Evolutionary conservation across 257 asterid species (phyloP).

Genomic region (Marsdenia floribunda): DNA sequence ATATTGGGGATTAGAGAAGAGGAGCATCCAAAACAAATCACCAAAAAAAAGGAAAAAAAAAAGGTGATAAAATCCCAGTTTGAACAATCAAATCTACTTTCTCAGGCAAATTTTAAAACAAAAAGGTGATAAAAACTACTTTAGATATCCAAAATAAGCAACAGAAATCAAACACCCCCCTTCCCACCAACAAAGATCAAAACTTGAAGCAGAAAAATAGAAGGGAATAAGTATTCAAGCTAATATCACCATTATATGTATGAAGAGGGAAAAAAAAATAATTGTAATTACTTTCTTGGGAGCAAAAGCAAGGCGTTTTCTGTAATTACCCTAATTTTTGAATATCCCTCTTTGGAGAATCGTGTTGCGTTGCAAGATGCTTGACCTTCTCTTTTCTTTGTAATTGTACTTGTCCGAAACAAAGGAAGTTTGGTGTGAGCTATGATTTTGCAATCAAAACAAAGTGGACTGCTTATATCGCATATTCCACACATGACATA

Average conservation of each 20-base stretch:
- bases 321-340: slow-evolving; percentile 17
- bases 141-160: not conserved
- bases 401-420: too few relatives aligned
- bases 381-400: too few relatives aligned
- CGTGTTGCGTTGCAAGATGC: too few relatives aligned
- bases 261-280: not conserved
- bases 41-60: not conserved
- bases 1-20: not conserved
- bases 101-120: not conserved
- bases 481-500: too few relatives aligned
- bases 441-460: too few relatives aligned
- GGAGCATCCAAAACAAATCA: not conserved
- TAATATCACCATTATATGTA: not conserved
- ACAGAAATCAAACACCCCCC: not conserved
- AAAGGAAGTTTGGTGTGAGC: too few relatives aligned
- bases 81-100: not conserved
- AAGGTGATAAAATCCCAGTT: not conserved
- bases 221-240: not conserved
- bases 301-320: slow-evolving; percentile 69
- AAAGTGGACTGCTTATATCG: too few relatives aligned
- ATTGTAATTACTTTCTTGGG: slow-evolving; percentile 60
- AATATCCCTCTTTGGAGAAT: too few relatives aligned
- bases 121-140: not conserved
- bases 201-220: not conserved
- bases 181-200: not conserved